Evolutionary conservation across 345 rosid genomes (phyloP), one percentile per base, ranked within the genome.

Genomic region (Sonneratia alba): DNA sequence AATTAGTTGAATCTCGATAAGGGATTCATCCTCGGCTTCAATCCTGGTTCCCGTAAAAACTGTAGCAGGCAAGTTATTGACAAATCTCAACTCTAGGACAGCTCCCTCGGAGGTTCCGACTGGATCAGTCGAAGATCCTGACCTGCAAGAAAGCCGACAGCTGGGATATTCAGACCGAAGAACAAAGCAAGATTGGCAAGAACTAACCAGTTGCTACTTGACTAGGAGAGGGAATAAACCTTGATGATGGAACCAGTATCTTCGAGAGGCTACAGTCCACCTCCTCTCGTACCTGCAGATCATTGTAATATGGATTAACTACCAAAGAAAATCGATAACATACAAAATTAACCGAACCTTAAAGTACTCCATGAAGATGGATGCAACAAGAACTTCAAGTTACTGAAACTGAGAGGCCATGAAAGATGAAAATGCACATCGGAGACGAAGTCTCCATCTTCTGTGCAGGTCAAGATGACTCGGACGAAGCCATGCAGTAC

Each of bases 1-100:
- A 36, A 84, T 43, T 24, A 95, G 78, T 36, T 72, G 79, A 36
- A 95, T 77, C 34, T 56, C 45, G 63, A 92, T 0, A 0, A 83
- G 87, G 14, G 75, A 77, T 10, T 85, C 86, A 13, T 82, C 80
- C 68, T 87, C 83, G 0, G 86, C 76, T 68, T 76, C 82, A 59
- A 95, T 72, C 74, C 49, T 92, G 78, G 82, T 74, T 38, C 86
- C 77, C 0, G 99, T 92, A 74, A 85, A 95, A 64, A 92, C 81
- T 7, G 85, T 74, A 1, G 77, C 6, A 2, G 76, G 85, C 21
- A 79, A 68, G 10, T 80, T 72, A 61, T 79, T 78, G 36, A 77
- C 76, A 66, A 90, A 90, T 21, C 69, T 78, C 77, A 95, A 73
- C 49, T 81, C 71, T 51, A 85, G 75, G 21, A 76, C 71, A 73